Base-by-base conservation (phyloP, 2,329 filamentous ascomycete species). In the Parasarocladium wereldwijsianum region DNA sequence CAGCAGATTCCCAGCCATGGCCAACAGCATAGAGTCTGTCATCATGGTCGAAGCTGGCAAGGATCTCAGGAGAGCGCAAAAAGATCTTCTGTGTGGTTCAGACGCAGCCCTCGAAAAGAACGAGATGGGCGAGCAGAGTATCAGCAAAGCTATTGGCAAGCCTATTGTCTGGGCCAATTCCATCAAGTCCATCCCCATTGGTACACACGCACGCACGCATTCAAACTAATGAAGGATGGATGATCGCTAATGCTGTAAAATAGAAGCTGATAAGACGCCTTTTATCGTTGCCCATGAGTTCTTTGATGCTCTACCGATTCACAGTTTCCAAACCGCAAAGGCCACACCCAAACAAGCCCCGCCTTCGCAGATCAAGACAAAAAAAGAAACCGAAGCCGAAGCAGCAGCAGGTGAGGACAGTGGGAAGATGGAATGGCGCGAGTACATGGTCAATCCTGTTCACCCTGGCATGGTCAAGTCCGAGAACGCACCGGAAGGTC, bases 231-330 rank as follows among this genome's bases (percentile, higher is more conserved):
- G 12, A 5, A 18, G 3, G 34, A 29, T 11, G 26, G 7, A 3
- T 16, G 29, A n/a, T n/a, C n/a, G n/a, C n/a, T n/a, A n/a, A n/a
- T n/a, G n/a, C 22, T 7, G 22, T 24, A 15, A 8, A 13, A 14
- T 40, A 76, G 74, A 70, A 36, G 55, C 72, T 14, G 64, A 67
- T 36, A 81, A 79, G 47, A 81, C 76, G 14, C 87, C 90, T 1
- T 92, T 96, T 52, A 93, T 98, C 36, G 71, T 96, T 28, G 90
- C 90, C 4, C 90, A 98, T 51, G 90, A 98, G 50, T 96, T 98
- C 63, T 98, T 98, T 57, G 90, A 98, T 43, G 90, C 90, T 3
- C 74, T 98, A 1, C 90, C 90, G 19, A 94, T 98, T 42, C 86
- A 98, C 51, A 76, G 83, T 36, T 98, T 98, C 50, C 79, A 96